A percentile compares a stretch with the other conserved stretches of the same genome.
Conservation (phyloP, 2,329 filamentous ascomycete species). For the Nothopassalora personata region DNA sequence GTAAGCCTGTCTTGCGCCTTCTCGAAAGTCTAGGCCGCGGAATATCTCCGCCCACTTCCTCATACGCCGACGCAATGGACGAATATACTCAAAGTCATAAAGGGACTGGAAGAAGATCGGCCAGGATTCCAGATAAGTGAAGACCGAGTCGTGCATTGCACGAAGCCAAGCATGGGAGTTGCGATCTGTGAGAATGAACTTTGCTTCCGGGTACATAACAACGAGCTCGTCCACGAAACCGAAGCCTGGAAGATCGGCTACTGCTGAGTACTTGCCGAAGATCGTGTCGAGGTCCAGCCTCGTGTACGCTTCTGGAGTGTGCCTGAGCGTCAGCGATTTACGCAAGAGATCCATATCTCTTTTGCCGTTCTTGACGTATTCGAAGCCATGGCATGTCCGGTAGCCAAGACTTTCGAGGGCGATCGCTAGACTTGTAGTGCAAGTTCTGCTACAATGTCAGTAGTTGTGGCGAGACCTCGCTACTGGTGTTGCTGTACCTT, state of each 20-base stretch:
- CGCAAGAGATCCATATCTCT: conserved; percentile 13
- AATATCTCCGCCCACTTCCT: background rate
- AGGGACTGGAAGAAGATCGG: conserved; percentile 2
- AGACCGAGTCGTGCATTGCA: background rate
- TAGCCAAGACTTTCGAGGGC: conserved; percentile 6
- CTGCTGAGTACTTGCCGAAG: conserved; percentile 15
- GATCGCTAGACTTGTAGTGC: conserved; percentile 6
- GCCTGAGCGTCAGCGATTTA: conserved; percentile 6
- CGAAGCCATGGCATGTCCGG: conserved; percentile 12
- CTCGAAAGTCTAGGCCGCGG: background rate
- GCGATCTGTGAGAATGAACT: conserved; percentile 47
- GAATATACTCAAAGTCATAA: conserved; percentile 1
- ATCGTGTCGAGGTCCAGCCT: conserved; percentile 13
- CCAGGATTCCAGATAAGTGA: conserved; percentile 2
- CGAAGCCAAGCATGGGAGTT: conserved; percentile 13
- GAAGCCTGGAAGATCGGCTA: conserved; percentile 21
- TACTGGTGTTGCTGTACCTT: conserved; percentile 2
- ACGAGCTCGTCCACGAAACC: conserved; percentile 35
- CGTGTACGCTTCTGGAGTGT: background rate
- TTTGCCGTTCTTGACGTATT: conserved; percentile 12
- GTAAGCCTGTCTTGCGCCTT: conserved; percentile 2
- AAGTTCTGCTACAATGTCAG: background rate
- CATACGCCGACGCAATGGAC: conserved; percentile 4
- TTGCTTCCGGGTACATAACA: conserved; percentile 60
- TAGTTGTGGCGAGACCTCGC: background rate